Evolutionary conservation across 2,329 filamentous ascomycete species (phyloP), one percentile per base, ranked within the genome.

Genomic region (Daldinia sp.): DNA sequence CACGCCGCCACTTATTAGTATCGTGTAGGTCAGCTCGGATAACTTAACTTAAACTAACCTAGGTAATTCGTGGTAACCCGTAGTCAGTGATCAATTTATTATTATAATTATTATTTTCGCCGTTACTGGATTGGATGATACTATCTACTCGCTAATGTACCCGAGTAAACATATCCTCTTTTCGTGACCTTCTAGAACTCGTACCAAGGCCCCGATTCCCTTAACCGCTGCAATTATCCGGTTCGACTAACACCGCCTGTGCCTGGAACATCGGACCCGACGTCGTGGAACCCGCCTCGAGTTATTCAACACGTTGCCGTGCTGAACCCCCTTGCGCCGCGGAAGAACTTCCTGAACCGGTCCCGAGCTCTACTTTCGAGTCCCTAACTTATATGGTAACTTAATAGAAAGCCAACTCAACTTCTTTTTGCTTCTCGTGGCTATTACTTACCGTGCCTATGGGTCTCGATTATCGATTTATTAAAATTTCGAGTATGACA

Each of bases 241-340:
- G 48, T 54, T 57, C 51, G n/a, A 34, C 59, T 66, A 56, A 27
- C 23, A 52, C 50, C 50, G 34, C 51, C 45, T 53, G 61, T 64
- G 50, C 61, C 61, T 67, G 50, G 49, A 61, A 64, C 47, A 61
- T 45, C 49, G 61, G 61, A 57, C 62, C 64, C 61, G 43, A 60
- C 37, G 41, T 58, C 37, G 61, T 67, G 64, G 58, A 64, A 62
- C 61, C 39, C 51, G 50, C 50, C 35, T 54, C 39, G 37, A 57
- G 41, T 52, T 21, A 30, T 15, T 34, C 32, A 47, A 52, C 45
- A 37, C 11, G 15, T 41, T 37, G 45, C 32, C 45, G 34, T 27
- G 21, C 29, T 41, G 35, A 19, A 27, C 27, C 30, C 34, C 37
- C 56, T 53, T 58, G 25, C 58, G 50, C 43, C 32, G 45, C 43